phyloP scores from a whole-genome alignment of 2,329 filamentous ascomycete species.

The Fusarium papillatum region DNA sequence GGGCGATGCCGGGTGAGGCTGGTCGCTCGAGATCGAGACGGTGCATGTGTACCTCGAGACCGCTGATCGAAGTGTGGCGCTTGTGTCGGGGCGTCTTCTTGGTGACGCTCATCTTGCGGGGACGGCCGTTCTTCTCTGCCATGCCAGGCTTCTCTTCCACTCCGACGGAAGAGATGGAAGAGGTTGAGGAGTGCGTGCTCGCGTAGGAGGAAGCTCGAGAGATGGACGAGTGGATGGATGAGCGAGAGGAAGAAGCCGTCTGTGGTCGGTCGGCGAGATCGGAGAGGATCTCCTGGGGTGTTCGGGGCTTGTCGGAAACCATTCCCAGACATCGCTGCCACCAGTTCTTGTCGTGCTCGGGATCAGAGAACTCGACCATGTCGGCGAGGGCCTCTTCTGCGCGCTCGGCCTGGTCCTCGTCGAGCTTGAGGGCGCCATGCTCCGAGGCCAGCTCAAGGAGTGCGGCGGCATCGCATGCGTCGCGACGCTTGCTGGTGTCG shows the following conservation, averaged over 20 bases:
- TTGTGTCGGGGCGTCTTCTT: conserved; percentile 42
- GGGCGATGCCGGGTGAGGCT: conserved; percentile 43
- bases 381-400: conserved; percentile 43
- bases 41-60: conserved; percentile 42
- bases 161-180: conserved; percentile 40
- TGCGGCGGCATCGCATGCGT: conserved; percentile 42
- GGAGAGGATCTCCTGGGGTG: conserved; percentile 46
- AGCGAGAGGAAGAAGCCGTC: conserved; percentile 27
- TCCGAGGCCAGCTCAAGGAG: conserved; percentile 44
- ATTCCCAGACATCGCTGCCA: conserved; percentile 45
- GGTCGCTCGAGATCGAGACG: conserved; percentile 45
- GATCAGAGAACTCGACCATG: conserved; percentile 39
- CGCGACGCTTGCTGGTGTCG: conserved; percentile 41
- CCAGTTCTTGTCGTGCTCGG: conserved; percentile 45
- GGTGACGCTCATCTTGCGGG: conserved; percentile 48
- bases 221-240: conserved; percentile 40
- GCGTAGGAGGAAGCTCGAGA: conserved; percentile 45
- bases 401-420: conserved; percentile 43
- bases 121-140: conserved; percentile 40
- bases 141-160: conserved; percentile 39
- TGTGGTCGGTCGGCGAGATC: conserved; percentile 40
- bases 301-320: conserved; percentile 38
- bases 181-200: conserved; percentile 41
- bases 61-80: conserved; percentile 38
- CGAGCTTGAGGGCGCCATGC: conserved; percentile 41